A percentile compares a stretch with the other conserved stretches of the same genome.
phyloP scores from a whole-genome alignment of 179 eudicot genomes.

The Beta macrorhiza region DNA sequence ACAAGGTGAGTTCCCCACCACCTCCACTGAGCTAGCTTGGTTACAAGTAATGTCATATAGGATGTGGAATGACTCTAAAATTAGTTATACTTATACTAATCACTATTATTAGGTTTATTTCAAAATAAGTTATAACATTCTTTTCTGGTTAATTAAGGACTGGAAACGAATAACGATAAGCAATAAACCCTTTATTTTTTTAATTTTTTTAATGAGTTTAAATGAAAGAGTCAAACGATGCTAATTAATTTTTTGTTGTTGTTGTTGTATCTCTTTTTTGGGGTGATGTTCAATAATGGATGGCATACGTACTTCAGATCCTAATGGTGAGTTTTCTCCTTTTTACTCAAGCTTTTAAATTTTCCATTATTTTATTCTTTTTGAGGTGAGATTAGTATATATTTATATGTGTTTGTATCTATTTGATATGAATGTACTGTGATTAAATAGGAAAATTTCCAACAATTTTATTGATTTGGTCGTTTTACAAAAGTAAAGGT shows the following conservation, averaged over 20 bases:
- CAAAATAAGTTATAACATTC: too few relatives aligned
- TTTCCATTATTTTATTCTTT: neutral
- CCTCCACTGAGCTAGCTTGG: too few relatives aligned
- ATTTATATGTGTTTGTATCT: neutral
- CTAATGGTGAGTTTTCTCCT: slow-evolving; percentile 46
- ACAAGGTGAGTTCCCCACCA: too few relatives aligned
- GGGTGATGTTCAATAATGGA: slow-evolving; percentile 25
- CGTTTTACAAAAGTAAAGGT: neutral
- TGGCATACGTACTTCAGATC: slow-evolving; percentile 41
- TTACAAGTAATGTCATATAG: too few relatives aligned
- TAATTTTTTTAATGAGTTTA: neutral
- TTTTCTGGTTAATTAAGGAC: too few relatives aligned
- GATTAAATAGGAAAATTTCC: neutral
- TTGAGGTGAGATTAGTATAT: neutral
- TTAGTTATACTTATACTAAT: too few relatives aligned
- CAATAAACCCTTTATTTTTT: neutral
- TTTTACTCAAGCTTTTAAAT: neutral
- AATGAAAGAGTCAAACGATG: neutral
- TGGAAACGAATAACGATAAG: too few relatives aligned
- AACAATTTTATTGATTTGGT: neutral
- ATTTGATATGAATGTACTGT: neutral
- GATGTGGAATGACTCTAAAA: too few relatives aligned
- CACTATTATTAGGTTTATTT: too few relatives aligned
- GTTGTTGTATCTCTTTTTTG: slow-evolving; percentile 8
- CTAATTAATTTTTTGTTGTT: neutral